Percentiles rank a stretch among this genome's conserved stretches.
phyloP scores from a whole-genome alignment of 2,329 filamentous ascomycete species.

The Bisporella sp. region DNA sequence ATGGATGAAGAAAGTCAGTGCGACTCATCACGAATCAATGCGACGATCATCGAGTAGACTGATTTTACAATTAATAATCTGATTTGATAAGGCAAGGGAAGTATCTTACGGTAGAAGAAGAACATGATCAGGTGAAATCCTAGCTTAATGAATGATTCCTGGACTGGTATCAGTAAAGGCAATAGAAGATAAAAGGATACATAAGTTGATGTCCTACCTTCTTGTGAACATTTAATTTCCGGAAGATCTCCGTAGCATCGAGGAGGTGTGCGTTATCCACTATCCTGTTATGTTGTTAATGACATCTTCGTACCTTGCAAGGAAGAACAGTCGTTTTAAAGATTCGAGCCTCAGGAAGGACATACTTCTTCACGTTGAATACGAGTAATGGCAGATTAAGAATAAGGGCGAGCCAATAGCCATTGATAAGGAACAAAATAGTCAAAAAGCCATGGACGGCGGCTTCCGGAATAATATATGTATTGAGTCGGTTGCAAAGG shows the following conservation, averaged over 20 bases:
- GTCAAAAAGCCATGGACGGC: constrained; percentile 95
- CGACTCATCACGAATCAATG: constrained; percentile 90
- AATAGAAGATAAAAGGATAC: background rate
- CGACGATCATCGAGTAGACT: constrained; percentile 54
- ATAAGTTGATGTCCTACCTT: constrained; percentile 53
- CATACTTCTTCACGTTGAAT: constrained; percentile 98
- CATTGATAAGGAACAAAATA: constrained; percentile 94
- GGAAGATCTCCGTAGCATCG: constrained; percentile 98
- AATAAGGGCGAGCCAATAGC: constrained; percentile 91
- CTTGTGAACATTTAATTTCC: constrained; percentile 98
- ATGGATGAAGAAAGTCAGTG: constrained; percentile 48
- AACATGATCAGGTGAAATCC: constrained; percentile 99
- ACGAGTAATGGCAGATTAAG: constrained; percentile 87
- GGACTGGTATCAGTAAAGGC: constrained; percentile 1
- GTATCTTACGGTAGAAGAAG: constrained; percentile 78
- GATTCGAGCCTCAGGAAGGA: constrained; percentile 15
- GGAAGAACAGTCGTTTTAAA: no score
- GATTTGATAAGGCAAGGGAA: constrained; percentile 30
- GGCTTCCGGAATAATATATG: constrained; percentile 98
- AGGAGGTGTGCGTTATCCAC: constrained; percentile 94
- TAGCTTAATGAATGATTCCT: constrained; percentile 99
- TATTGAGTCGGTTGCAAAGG: constrained; percentile 99
- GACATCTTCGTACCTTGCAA: background rate
- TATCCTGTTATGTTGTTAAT: constrained; percentile 57
- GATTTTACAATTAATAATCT: background rate